Evolutionary conservation across 306 rosid species (phyloP).

Genomic region (Acacia melanoxylon): DNA sequence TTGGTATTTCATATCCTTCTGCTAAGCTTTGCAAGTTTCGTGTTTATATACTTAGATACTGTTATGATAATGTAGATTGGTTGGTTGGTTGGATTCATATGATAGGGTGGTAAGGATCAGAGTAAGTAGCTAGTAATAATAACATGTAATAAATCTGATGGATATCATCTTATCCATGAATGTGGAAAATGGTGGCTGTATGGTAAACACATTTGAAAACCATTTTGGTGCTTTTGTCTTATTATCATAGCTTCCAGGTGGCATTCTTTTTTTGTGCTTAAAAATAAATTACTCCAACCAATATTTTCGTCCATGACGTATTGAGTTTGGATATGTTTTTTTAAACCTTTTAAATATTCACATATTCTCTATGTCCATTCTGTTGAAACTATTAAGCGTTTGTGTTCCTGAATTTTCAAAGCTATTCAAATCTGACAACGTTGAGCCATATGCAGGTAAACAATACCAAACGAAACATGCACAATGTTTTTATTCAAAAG

Average conservation of each 20-base stretch:
- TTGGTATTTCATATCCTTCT: constrained; percentile 48
- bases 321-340: neutral
- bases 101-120: neutral
- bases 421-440: neutral
- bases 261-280: neutral
- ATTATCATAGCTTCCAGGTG: neutral
- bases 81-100: constrained; percentile 12
- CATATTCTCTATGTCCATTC: neutral
- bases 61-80: constrained; percentile 5
- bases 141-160: neutral
- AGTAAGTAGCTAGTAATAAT: neutral
- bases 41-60: constrained; percentile 18
- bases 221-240: neutral
- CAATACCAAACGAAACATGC: constrained; percentile 81
- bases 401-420: constrained; percentile 18
- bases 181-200: neutral
- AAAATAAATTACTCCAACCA: neutral
- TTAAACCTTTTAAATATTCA: neutral
- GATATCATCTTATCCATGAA: neutral
- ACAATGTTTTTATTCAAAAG: constrained; percentile 85
- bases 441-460: constrained; percentile 58
- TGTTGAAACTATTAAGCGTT: neutral
- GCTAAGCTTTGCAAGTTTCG: constrained; percentile 1
- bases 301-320: neutral
- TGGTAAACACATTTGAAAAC: neutral